Evolutionary conservation across 352 stramenopile genomes (phyloP).

Genomic region (Pythium dissimile): DNA sequence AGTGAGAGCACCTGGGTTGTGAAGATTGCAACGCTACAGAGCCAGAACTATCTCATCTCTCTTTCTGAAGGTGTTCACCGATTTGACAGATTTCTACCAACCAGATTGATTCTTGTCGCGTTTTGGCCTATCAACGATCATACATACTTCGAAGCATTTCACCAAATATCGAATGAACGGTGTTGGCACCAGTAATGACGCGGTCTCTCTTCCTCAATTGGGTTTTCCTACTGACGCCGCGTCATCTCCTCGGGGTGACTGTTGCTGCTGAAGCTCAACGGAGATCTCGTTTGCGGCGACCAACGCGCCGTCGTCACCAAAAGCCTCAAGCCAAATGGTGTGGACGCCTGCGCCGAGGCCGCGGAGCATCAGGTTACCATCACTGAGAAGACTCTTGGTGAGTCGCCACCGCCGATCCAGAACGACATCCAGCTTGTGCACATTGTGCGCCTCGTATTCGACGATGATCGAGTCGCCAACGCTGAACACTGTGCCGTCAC

Average conservation of each 20-base stretch:
- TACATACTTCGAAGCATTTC: too few relatives aligned
- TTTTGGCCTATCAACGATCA: too few relatives aligned
- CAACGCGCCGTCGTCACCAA: slow-evolving; percentile 1
- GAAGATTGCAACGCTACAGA: too few relatives aligned
- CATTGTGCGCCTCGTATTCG: slow-evolving; percentile 36
- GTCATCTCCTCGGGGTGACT: background rate
- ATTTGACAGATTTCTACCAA: too few relatives aligned
- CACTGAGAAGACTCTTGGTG: slow-evolving; percentile 26
- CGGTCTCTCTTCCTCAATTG: too few relatives aligned
- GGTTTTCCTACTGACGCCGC: too few relatives aligned
- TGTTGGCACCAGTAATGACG: too few relatives aligned
- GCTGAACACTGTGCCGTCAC: slow-evolving; percentile 26
- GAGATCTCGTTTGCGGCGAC: background rate
- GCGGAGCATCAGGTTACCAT: slow-evolving; percentile 46
- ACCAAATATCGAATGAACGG: too few relatives aligned
- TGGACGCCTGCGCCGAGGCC: slow-evolving; percentile 30
- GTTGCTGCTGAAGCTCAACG: background rate
- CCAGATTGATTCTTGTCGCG: too few relatives aligned
- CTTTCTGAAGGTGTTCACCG: too few relatives aligned
- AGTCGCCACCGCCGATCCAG: slow-evolving; percentile 30
- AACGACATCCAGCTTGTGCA: slow-evolving; percentile 26
- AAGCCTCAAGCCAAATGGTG: slow-evolving; percentile 25
- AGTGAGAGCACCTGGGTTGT: too few relatives aligned
- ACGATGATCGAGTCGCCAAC: slow-evolving; percentile 23
- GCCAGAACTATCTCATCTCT: too few relatives aligned